phyloP scores from a whole-genome alignment of 805 yeast species.

The Candida germanica region DNA sequence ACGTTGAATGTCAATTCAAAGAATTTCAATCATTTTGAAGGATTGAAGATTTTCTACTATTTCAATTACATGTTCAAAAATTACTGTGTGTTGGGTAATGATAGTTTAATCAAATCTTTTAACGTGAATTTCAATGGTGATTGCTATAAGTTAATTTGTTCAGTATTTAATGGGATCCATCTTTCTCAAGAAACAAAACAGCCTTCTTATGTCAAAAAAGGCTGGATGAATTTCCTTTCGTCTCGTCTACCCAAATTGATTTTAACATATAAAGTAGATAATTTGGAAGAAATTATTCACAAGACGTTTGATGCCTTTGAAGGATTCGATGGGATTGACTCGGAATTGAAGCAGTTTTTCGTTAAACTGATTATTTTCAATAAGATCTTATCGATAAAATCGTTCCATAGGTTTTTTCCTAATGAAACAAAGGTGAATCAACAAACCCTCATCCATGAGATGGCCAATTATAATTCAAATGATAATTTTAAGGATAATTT shows the following conservation, averaged over 20 bases:
- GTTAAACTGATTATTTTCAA: slow-evolving; percentile 30
- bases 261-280: slow-evolving; percentile 15
- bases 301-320: slow-evolving; percentile 8
- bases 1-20: slow-evolving; percentile 11
- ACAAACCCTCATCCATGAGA: slow-evolving; percentile 25
- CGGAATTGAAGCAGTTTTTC: slow-evolving; percentile 22
- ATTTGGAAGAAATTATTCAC: slow-evolving; percentile 13
- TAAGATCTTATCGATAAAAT: slow-evolving; percentile 22
- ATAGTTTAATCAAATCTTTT: slow-evolving; percentile 6
- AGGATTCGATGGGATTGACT: neutral
- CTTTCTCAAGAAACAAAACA: slow-evolving; percentile 15
- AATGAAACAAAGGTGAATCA: slow-evolving; percentile 23
- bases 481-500: slow-evolving; percentile 23
- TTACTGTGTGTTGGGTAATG: slow-evolving; percentile 10
- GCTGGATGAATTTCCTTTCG: slow-evolving; percentile 35
- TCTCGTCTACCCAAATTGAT: slow-evolving; percentile 27
- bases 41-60: slow-evolving; percentile 13
- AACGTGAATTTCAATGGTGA: slow-evolving; percentile 9
- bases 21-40: slow-evolving; percentile 11
- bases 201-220: slow-evolving; percentile 23
- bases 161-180: slow-evolving; percentile 10
- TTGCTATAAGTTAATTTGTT: slow-evolving; percentile 9
- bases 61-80: slow-evolving; percentile 11
- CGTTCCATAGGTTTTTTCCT: slow-evolving; percentile 26
- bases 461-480: slow-evolving; percentile 20